phyloP scores from a whole-genome alignment of 2,329 filamentous ascomycete genomes.

The Fusarium multiceps region DNA sequence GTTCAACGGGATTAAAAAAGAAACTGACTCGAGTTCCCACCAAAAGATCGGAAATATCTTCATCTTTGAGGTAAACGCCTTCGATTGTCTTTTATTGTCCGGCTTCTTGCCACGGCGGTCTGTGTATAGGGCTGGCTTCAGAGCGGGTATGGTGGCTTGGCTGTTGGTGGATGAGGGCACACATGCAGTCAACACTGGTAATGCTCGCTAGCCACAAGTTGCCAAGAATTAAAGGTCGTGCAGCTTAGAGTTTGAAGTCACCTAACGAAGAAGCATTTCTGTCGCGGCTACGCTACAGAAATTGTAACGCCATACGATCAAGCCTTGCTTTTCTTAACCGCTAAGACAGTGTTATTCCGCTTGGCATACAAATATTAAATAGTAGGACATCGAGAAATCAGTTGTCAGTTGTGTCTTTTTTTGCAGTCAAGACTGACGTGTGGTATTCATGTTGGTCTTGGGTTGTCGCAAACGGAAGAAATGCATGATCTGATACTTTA shows the following conservation, averaged over 20 bases:
- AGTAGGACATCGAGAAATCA: fast-evolving
- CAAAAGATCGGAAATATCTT: too few species aligned
- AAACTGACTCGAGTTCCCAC: background rate
- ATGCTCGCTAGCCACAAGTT: background rate
- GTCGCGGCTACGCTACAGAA: background rate
- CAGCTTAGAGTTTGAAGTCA: background rate
- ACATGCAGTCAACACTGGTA: background rate
- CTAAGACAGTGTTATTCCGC: background rate
- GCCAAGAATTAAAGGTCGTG: background rate
- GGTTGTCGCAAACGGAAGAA: background rate
- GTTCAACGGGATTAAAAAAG: background rate
- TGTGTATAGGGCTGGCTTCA: background rate
- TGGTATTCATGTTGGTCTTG: background rate
- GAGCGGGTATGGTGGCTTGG: background rate
- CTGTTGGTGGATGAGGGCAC: background rate
- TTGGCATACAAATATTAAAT: background rate
- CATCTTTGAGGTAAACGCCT: background rate
- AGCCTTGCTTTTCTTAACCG: background rate
- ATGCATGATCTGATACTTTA: background rate
- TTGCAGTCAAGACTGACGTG: background rate
- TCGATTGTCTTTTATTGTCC: background rate
- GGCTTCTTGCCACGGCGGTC: background rate
- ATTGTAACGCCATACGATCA: background rate
- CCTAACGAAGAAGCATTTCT: background rate
- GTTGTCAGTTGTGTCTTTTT: background rate